Base-by-base conservation (phyloP, 2,329 filamentous ascomycete species). In the Cladosporium phlei region DNA sequence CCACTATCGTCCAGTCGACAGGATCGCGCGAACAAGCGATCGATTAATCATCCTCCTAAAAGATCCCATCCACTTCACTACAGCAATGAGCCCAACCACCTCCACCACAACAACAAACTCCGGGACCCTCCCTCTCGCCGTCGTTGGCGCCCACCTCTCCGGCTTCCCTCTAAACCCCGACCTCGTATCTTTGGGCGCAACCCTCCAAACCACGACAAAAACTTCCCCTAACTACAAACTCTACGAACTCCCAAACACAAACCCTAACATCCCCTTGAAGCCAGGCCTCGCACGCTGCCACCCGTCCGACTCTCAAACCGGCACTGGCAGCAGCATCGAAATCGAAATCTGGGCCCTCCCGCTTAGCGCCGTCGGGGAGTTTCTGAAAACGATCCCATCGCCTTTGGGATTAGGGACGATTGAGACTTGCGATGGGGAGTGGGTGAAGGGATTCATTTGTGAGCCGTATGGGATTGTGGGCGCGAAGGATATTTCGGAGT, bases 121-220 rank as follows among this genome's bases (percentile, higher is more conserved):
- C n/a, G n/a, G n/a, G n/a, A n/a, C n/a, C n/a, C n/a, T n/a, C n/a
- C n/a, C n/a, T n/a, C n/a, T 38, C 21, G 34, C 34, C 21, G 34
- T 38, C 34, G 34, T 38, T 14, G 34, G 34, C 34, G 34, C 34
- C 21, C 34, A 38, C 34, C 34, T 38, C 34, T 25, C 34, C 20
- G 8, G 1, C 34, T 38, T 38, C 34, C 34, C 34, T 9, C n/a
- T 38, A n/a, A 38, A 38, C 34, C 8, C 3, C n/a, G 21, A 25
- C n/a, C 34, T 38, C 17, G 14, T 21, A 14, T 24, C 34, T 14
- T 16, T 38, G n/a, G 8, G n/a, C 35, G 35, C 35, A n/a, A 11
- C 35, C 2, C 22, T 38, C 21, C 5, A 3, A 4, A 2, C 16
- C 10, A 22, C 20, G 10, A 38, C 35, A 4, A 12, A n/a, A 4